Evolutionary conservation across 2,329 filamentous ascomycete genomes (phyloP), one percentile per base, ranked within the genome.

Genomic region (Paramyrothecium roridum): DNA sequence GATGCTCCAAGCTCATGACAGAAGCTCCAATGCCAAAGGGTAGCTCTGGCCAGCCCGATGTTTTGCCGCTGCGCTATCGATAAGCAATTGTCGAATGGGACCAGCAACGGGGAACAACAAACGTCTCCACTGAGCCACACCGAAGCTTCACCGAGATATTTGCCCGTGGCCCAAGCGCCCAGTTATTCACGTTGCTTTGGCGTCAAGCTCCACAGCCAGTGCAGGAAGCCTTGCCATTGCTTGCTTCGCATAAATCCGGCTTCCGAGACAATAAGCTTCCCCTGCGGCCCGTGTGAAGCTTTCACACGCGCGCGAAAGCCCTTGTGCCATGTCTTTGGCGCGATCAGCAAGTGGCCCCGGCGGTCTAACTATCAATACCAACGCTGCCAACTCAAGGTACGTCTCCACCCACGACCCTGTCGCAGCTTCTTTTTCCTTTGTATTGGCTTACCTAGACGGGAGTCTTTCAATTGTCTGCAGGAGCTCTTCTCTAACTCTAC

Each of bases 321-420:
- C 53, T 54, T 53, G 52, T 54, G 52, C 59, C 54, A 81, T 81
- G 78, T 77, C 78, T 67, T 70, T 81, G 66, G 77, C 76, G 56
- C 78, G 82, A 68, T 85, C 83, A 63, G 79, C 80, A 56, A 85
- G 82, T 69, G 82, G 80, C 64, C 82, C 82, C 58, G 80, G 76
- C 60, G 82, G 81, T 66, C 76, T 87, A 60, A 84, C 80, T 65
- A 86, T 87, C 72, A 87, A 87, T 71, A 86, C 83, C 19, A 80
- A 78, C 60, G 76, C 81, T 56, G 84, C 84, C 59, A 86, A 85
- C 78, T 58, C 70, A 54, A 61, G 70, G 72, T 73, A 67, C 72
- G 70, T 61, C 37, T 43, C n/a, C n/a, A 19, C n/a, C 37, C 26
- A 30, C 10, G 26, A 30, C 26, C 26, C 10, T 30, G 26, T 30